Conservation (phyloP, 75 land plant species). For the Pinus tabuliformis region DNA sequence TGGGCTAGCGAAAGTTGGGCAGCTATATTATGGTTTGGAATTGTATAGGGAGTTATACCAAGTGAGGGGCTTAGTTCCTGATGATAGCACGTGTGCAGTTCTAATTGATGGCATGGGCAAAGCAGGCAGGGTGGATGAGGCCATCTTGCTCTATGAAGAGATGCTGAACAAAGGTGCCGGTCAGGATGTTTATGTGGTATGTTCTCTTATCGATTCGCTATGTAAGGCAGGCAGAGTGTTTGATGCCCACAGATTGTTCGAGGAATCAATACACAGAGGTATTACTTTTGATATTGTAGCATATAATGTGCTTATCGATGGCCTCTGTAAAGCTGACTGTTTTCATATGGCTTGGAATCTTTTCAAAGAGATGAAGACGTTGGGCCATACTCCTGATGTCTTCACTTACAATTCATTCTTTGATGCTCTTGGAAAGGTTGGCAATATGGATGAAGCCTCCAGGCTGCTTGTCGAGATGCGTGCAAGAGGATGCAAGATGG, state of each 20-base stretch:
- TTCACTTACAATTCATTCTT: slow-evolving; percentile 57
- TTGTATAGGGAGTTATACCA: slow-evolving; percentile 22
- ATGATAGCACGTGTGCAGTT: slow-evolving; percentile 37
- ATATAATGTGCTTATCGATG: slow-evolving; percentile 51
- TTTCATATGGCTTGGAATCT: slow-evolving; percentile 35
- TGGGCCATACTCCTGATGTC: slow-evolving; percentile 45
- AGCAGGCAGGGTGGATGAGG: slow-evolving; percentile 28
- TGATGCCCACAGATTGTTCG: slow-evolving; percentile 44
- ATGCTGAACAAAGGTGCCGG: slow-evolving; percentile 27
- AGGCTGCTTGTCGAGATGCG: slow-evolving; percentile 52
- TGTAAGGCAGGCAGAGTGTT: slow-evolving; percentile 42
- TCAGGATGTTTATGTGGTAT: slow-evolving; percentile 38
- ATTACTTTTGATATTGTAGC: slow-evolving; percentile 25
- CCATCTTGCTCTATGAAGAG: slow-evolving; percentile 37
- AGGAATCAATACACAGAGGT: slow-evolving; percentile 38
- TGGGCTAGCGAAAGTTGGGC: slow-evolving; percentile 49
- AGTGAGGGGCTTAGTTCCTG: slow-evolving; percentile 11
- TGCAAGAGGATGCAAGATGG: slow-evolving; percentile 41
- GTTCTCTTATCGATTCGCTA: slow-evolving; percentile 41
- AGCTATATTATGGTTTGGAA: slow-evolving; percentile 49
- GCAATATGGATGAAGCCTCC: slow-evolving; percentile 32
- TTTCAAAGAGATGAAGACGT: slow-evolving; percentile 48
- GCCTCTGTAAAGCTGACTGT: slow-evolving; percentile 28
- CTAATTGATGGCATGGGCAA: slow-evolving; percentile 43
- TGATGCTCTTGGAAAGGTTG: slow-evolving; percentile 48